A percentile compares a stretch with the other conserved stretches of the same genome.
Evolutionary conservation across 257 asterid species (phyloP).

Genomic region (Solanum rostratum): DNA sequence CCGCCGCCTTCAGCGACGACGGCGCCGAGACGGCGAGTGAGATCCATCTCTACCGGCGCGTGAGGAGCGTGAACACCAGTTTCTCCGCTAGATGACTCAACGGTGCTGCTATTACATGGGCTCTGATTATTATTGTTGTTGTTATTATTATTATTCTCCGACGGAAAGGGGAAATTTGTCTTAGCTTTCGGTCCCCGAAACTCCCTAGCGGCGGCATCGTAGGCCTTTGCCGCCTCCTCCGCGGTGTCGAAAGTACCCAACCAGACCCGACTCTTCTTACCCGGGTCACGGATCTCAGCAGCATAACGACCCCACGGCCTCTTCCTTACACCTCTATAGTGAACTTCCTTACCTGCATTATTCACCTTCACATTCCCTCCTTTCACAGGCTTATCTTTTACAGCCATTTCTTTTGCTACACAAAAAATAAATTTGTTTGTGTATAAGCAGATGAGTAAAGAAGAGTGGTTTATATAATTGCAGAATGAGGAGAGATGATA

Average conservation of each 20-base stretch:
- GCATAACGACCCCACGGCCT: constrained; percentile 99
- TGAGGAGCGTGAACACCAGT: constrained; percentile 32
- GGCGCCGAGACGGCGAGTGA: constrained; percentile 72
- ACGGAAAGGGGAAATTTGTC: constrained; percentile 53
- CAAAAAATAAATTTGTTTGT: too few relatives aligned
- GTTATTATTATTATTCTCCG: not conserved
- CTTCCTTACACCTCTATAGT: constrained; percentile 79
- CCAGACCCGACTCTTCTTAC: constrained; percentile 86
- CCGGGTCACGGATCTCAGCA: constrained; percentile 92
- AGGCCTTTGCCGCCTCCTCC: constrained; percentile 90
- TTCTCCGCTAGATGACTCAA: constrained; percentile 56
- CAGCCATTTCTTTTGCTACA: constrained; percentile 24
- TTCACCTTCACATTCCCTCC: constrained; percentile 12
- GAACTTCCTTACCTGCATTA: constrained; percentile 48
- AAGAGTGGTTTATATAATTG: not conserved
- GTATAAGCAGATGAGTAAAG: not conserved
- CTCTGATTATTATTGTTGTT: constrained; percentile 10
- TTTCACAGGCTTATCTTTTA: constrained; percentile 29
- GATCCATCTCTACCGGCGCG: constrained; percentile 53
- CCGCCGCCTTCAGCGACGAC: not conserved
- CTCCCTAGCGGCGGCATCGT: constrained; percentile 67
- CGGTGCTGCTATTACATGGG: constrained; percentile 75
- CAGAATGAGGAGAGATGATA: not conserved
- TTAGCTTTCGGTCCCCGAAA: constrained; percentile 88
- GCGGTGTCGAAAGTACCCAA: constrained; percentile 89